Base-by-base conservation (phyloP, 2,329 filamentous ascomycete species). In the Aspergillus clavatus region DNA sequence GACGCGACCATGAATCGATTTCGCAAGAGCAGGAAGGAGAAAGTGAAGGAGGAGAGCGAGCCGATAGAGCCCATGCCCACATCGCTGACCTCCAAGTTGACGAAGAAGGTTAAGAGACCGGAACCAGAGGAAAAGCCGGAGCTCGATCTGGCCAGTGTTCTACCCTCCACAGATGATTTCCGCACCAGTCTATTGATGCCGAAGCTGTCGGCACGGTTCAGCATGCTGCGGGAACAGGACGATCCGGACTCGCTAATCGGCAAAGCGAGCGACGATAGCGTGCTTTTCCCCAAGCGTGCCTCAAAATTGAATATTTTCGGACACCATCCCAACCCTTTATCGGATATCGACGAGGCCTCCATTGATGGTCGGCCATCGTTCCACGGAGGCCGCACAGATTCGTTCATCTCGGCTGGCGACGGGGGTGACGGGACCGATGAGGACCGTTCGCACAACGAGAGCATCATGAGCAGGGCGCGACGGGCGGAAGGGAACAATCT, bases 121-220 rank as follows among this genome's bases (percentile, higher is more conserved):
- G 61, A 70, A 48, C 68, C 71, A 10, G 73, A 79, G 56, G 62
- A 75, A 72, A 47, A 65, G 47, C 64, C 63, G 3, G 79, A 87
- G 50, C 69, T 96, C 38, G 85, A 97, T 59, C 73, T 97, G 10
- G 67, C 82, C 2, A 74, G 74, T 10, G 90, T 82, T 1, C 74
- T 98, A 2, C 93, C 93, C 1, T 77, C 89, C 0, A 83, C 74
- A 38, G 89, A 97, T 67, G 85, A 97, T 61, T 97, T 98, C 68
- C 82, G 93, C 46, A 98, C 93, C 3, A 97, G 93, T 74, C 73
- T 98, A 47, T 76, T 98, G 51, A 95, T 98, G 91, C 90, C 89
- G 0, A 91, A 90, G 33, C 77, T 98, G 4, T 97, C 91, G 0
- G 89, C 90, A 10, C 83, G 93, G 5, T 98, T 98, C 67, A 97